Conservation (phyloP, 1,284 basidiomycete species). For the Cystobasidiaceae sp. region DNA sequence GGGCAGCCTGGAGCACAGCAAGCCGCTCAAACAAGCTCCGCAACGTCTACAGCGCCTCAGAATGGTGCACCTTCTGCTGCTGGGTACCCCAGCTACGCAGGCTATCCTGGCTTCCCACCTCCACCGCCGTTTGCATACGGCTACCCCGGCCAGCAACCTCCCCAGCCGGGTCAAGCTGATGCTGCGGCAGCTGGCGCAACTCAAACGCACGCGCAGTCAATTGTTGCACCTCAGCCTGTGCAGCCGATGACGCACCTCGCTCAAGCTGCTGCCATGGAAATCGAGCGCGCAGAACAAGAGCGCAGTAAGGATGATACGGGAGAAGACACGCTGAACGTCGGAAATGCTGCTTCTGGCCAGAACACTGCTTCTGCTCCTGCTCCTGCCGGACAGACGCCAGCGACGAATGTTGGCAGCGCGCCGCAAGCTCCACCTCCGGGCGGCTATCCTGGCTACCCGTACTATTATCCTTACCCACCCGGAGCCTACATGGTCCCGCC, state of each 20-base stretch:
- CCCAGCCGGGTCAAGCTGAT: not conserved
- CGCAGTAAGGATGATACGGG: constrained; percentile 2
- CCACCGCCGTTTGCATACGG: constrained; percentile 13
- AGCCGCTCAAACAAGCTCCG: not conserved
- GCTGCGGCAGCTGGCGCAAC: not conserved
- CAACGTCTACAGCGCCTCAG: not conserved
- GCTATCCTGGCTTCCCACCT: constrained; percentile 2
- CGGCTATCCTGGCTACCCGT: constrained; percentile 10
- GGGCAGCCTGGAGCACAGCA: not conserved
- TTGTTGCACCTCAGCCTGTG: constrained; percentile 21
- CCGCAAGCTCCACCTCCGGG: not conserved
- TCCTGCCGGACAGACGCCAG: not conserved
- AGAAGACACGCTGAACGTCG: not conserved
- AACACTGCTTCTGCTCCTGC: not conserved
- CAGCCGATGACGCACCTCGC: constrained; percentile 32
- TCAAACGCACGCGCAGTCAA: not conserved
- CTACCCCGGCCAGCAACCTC: not conserved
- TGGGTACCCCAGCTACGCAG: not conserved
- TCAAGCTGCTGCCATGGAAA: constrained; percentile 31
- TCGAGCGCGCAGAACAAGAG: constrained; percentile 27
- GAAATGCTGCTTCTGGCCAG: not conserved
- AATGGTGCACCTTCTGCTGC: not conserved
- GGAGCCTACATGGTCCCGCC: constrained; percentile 18
- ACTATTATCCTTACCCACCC: constrained; percentile 27
- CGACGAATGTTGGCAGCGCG: not conserved